Evolutionary conservation across 345 rosid species (phyloP), one percentile per base, ranked within the genome.

Genomic region (Linum usitatissimum): DNA sequence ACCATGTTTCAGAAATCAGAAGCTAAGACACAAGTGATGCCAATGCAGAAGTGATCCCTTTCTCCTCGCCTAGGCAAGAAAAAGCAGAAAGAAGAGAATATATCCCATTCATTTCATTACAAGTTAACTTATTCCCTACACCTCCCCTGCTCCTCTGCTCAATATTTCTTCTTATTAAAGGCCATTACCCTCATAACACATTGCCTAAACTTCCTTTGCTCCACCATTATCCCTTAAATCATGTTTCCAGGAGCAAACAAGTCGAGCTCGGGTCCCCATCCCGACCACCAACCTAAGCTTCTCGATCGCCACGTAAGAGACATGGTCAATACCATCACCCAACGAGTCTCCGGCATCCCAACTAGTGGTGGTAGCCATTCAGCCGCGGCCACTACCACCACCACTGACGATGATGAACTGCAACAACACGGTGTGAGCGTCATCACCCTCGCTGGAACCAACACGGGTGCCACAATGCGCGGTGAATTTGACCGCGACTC

Each of bases 361-460:
- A 87, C 72, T 71, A 72, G 82, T 7, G 78, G 91, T 39, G 67
- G 78, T 4, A 64, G 80, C 72, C 71, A 23, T 15, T 78, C 69
- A 51, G 69, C 51, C 6, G 70, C 53, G 21, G 74, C 65, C 8
- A 82, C 62, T 0, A 87, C 73, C 28, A 23, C 28, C 28, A 23
- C 28, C 0, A 34, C 38, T 34, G 79, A 73, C 3, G 81, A 76
- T 2, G 59, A 18, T 12, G 59, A 55, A 2, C 14, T 9, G 30
- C 30, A 55, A 12, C 59, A 55, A 28, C 68, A 62, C 18, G 80
- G 93, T 0, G 21, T 72, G 9, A 71, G 90, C 30, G 78, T 84
- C 59, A 66, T 89, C 70, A 92, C 93, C 0, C 91, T 92, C 1
- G 81, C 95, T 3, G 98, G 98, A 57, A 84, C 68, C 64, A 92